Evolutionary conservation across 441 rosid genomes (phyloP), one percentile per base, ranked within the genome.

Genomic region (Metrosideros polymorpha): DNA sequence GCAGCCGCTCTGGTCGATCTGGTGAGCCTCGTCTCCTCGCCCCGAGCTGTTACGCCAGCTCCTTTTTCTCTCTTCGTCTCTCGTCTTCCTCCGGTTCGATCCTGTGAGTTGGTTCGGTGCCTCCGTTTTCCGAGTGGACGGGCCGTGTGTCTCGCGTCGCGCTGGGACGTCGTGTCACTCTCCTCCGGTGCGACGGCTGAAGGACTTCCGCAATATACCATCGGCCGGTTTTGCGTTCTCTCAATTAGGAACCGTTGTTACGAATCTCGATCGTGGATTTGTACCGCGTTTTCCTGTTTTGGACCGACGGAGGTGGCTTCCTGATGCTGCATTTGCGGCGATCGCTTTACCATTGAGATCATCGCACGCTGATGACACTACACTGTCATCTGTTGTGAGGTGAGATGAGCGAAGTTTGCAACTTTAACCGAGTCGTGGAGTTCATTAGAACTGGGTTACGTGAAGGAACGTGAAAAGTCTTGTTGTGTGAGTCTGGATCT

Each of bases 1-100:
- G 99, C 99, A 32, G 99, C 99, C 79, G 98, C 99, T 9, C 96
- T 98, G 83, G 99, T 96, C 89, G 99, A 98, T 93, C 97, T 98
- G 94, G 99, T 97, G 45, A 82, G 51, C 47, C 45, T 30, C 18
- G n/a, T 0, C 0, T 6, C 35, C 25, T 51, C 52, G 39, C 84
- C 17, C 84, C 32, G n/a, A n/a, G 39, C 84, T 43, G 32, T 83
- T 52, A 32, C 84, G 45, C 61, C 50, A 17, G 59, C 45, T 52
- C 57, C 52, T n/a, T n/a, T n/a, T n/a, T 50, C 32, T 22, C 57
- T 32, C 59, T 49, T 30, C 27, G 6, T 45, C 12, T 82, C n/a
- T 8, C 30, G 52, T 51, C 12, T 82, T 17, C 43, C 51, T 52
- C 42, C 1, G 53, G 13, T n/a, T 45, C 29, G 45, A 49, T 49